Base-by-base conservation (phyloP, 2,329 filamentous ascomycete species). In the Fusarium verrucosum region DNA sequence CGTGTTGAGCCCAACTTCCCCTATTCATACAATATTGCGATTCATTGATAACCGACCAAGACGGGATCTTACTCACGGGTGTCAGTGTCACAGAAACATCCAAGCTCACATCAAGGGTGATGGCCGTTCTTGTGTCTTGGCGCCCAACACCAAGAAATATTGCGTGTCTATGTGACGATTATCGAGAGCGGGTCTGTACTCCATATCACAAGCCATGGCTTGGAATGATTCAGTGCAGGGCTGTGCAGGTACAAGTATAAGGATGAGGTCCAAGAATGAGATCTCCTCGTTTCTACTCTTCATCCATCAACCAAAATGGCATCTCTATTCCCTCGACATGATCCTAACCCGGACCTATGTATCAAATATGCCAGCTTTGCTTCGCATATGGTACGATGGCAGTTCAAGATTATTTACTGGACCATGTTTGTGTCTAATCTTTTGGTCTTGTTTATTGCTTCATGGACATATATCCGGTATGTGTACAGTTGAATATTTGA, bases 351-450 rank as follows among this genome's bases (percentile, higher is more conserved):
- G 7, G 72, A 71, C 32, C 72, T 79, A 16, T 81, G 79, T 58
- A 49, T 66, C 22, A 66, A 74, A 36, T 81, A 81, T 66, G 82
- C 81, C 32, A 69, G 74, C 38, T 83, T 83, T 65, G 80, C 81
- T 25, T 72, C 77, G 7, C 70, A 79, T 56, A 71, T 83, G 58
- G 75, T 74, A 11, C 68, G 78, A 47, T 71, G 73, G 68, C 74
- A 83, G 62, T 82, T 82, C 58, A 79, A 80, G 60, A 66, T 78
- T 13, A 72, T 83, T 22, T 84, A 82, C 72, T 84, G 81, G 81
- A 62, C 70, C 11, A 58, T 84, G 45, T 84, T 83, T 65, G 63
- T 77, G 22, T 68, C 75, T 17, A 82, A 83, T 49, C 63, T 83
- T 0, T 43, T 79, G 10, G 69, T 83, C 16, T 74, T 84, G 23